A percentile compares a stretch with the other conserved stretches of the same genome.
Conservation (phyloP, 495 filamentous ascomycete genomes). For the Ascobolus immersus region DNA sequence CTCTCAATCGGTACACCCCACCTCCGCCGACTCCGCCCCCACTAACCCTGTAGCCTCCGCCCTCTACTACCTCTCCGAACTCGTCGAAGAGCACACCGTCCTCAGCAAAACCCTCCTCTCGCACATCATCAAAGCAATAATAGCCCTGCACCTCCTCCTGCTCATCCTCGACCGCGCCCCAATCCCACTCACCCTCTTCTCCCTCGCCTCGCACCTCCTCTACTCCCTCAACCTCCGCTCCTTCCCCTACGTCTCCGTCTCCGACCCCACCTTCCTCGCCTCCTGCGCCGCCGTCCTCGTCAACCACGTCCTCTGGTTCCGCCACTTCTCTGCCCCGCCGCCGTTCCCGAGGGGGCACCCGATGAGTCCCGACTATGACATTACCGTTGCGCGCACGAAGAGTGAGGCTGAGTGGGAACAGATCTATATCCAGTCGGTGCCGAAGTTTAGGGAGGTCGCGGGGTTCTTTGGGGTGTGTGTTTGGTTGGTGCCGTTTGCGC, state of each 20-base stretch:
- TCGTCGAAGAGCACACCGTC: constrained; percentile 94
- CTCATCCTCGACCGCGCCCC: constrained; percentile 67
- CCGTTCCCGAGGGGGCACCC: constrained; percentile 6
- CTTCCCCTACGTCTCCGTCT: constrained; percentile 71
- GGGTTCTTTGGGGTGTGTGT: constrained; percentile 92
- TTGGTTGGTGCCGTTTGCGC: constrained; percentile 84
- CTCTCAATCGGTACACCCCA: constrained; percentile 52
- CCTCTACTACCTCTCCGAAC: constrained; percentile 90
- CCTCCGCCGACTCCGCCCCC: not conserved
- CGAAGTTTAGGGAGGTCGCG: constrained; percentile 80
- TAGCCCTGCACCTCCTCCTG: constrained; percentile 48
- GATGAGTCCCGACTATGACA: not conserved
- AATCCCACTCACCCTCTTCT: constrained; percentile 40
- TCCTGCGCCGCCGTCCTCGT: constrained; percentile 64
- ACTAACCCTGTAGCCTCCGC: constrained; percentile 42
- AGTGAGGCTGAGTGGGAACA: constrained; percentile 19
- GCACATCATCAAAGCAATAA: constrained; percentile 62
- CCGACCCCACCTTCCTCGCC: constrained; percentile 63
- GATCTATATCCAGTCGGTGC: constrained; percentile 36
- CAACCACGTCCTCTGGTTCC: constrained; percentile 97
- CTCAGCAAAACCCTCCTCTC: constrained; percentile 62
- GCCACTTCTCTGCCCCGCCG: constrained; percentile 50
- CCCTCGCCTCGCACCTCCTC: constrained; percentile 57
- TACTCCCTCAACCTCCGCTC: constrained; percentile 63
- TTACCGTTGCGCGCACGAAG: constrained; percentile 3